Evolutionary conservation across 345 rosid species (phyloP).

Genomic region (Salix caprea): DNA sequence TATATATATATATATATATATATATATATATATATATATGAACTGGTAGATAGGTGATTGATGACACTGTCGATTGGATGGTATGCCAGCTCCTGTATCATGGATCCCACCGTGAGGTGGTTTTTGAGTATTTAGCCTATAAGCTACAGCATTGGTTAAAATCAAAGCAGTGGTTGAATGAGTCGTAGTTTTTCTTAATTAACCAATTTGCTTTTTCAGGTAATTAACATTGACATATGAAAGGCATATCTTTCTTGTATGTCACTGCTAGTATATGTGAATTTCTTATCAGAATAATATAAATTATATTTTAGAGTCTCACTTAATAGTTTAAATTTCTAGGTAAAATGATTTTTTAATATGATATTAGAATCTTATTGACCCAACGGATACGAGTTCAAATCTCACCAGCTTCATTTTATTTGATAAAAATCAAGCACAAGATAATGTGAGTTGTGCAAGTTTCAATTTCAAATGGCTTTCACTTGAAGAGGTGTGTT

Average conservation of each 20-base stretch:
- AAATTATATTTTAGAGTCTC: too few species aligned
- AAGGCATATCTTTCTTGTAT: conserved; percentile 23
- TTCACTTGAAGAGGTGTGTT: too few species aligned
- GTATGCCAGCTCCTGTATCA: not conserved
- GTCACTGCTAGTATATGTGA: not conserved
- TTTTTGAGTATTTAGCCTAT: not conserved
- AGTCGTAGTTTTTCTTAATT: not conserved
- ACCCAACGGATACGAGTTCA: too few species aligned
- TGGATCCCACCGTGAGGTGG: not conserved
- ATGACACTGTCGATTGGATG: not conserved
- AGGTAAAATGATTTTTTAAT: too few species aligned
- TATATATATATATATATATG: not conserved
- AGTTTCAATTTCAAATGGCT: too few species aligned
- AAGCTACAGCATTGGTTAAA: not conserved
- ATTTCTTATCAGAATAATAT: not conserved
- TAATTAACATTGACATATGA: conserved; percentile 9
- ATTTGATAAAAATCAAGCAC: too few species aligned
- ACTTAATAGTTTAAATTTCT: too few species aligned
- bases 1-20: not conserved
- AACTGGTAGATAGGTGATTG: not conserved
- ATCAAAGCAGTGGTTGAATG: not conserved
- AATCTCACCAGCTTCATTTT: fast-evolving
- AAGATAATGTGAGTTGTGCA: too few species aligned
- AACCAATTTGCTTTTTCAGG: conserved; percentile 21
- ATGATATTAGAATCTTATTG: too few species aligned